These are phyloP conservation scores for Sequoiadendron giganteum DNA, from an alignment of 75 land plant genomes.

Conservation along the genomic window DNA sequence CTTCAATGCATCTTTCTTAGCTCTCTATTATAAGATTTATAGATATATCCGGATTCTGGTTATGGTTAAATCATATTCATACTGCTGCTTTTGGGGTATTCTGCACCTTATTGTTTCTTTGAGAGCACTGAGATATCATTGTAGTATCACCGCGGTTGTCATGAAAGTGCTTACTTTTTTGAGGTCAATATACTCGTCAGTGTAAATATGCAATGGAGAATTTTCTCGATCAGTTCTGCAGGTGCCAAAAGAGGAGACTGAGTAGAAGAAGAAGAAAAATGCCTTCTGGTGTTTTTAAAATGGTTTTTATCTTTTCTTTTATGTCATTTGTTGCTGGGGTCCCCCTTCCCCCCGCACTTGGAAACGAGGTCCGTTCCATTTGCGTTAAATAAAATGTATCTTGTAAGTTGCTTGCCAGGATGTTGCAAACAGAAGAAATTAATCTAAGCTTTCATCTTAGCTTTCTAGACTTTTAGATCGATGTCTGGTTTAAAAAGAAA, in stretches of 20 bases:
- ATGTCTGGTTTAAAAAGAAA: no score
- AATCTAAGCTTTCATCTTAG: no score
- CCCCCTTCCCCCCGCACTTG: background rate
- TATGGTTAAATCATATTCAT: background rate
- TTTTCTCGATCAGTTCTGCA: background rate
- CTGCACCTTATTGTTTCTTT: background rate
- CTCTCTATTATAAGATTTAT: background rate
- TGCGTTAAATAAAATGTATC: background rate
- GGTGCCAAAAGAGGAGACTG: background rate
- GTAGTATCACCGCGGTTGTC: background rate
- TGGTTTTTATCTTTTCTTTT: background rate
- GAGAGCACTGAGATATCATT: background rate
- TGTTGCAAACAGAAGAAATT: background rate
- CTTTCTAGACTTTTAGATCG: no score
- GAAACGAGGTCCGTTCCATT: background rate
- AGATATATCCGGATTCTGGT: background rate
- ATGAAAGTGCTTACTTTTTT: background rate
- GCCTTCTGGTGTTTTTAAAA: background rate
- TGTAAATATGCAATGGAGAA: background rate
- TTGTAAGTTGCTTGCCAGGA: background rate
- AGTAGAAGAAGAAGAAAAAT: background rate
- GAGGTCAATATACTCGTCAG: background rate
- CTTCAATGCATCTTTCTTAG: background rate
- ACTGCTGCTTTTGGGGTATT: background rate
- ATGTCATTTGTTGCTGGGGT: background rate